phyloP scores from a whole-genome alignment of 192 early-diverging fungal genomes.

The Rhizophagus clarus region DNA sequence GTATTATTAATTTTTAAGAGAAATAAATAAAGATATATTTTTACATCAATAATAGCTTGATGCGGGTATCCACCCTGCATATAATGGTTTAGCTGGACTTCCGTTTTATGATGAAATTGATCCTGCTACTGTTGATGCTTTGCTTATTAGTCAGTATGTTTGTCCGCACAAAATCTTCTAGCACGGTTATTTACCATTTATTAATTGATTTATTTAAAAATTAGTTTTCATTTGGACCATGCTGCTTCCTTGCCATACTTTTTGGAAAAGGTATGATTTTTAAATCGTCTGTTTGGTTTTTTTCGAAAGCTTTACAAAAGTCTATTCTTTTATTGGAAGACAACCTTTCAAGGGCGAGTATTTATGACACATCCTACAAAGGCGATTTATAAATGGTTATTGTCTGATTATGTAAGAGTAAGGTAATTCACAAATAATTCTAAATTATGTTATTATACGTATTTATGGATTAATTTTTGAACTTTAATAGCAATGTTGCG shows the following conservation, averaged over 20 bases:
- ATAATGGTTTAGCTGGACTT: constrained; percentile 84
- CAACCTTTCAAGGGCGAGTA: constrained; percentile 91
- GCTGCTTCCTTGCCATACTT: constrained; percentile 95
- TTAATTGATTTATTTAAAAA: neutral
- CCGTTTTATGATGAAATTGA: constrained; percentile 97
- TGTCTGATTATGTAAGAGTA: constrained; percentile 93
- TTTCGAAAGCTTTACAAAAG: neutral
- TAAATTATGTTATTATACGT: neutral
- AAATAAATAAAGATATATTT: constrained; percentile 17
- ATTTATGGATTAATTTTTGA: constrained; percentile 22
- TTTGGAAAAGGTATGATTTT: constrained; percentile 76
- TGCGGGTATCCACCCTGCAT: constrained; percentile 94
- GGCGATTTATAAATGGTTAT: constrained; percentile 96
- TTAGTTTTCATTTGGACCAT: constrained; percentile 96
- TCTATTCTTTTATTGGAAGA: constrained; percentile 50
- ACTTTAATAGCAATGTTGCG: constrained; percentile 60
- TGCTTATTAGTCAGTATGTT: constrained; percentile 91
- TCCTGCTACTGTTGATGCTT: constrained; percentile 81
- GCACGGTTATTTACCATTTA: neutral
- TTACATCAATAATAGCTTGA: constrained; percentile 66
- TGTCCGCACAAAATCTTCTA: neutral
- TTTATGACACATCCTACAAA: constrained; percentile 99
- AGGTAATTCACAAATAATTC: constrained; percentile 45
- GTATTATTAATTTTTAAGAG: neutral
- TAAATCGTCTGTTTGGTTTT: neutral